Evolutionary conservation across 306 rosid species (phyloP).

Genomic region (Castanea crenata): DNA sequence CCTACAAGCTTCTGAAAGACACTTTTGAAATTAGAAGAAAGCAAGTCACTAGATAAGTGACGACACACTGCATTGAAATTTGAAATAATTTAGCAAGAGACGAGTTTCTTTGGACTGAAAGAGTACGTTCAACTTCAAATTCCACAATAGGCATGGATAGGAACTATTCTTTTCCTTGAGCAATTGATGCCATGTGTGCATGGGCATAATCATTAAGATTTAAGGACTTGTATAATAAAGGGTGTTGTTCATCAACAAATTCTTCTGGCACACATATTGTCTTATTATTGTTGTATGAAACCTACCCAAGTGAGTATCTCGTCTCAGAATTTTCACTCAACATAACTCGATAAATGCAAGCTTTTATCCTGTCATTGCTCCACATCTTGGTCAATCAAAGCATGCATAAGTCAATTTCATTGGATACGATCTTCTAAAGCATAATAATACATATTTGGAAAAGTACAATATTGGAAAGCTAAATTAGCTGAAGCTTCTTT

Average conservation of each 20-base stretch:
- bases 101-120: neutral
- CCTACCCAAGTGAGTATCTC: conserved; percentile 1
- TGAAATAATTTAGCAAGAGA: too few relatives aligned
- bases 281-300: conserved; percentile 8
- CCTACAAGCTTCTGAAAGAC: too few relatives aligned
- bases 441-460: too few relatives aligned
- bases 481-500: too few relatives aligned
- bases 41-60: too few relatives aligned
- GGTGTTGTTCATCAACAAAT: conserved; percentile 10
- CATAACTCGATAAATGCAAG: conserved; percentile 5
- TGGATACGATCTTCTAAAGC: too few relatives aligned
- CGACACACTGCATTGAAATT: too few relatives aligned
- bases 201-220: neutral
- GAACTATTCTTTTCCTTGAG: neutral
- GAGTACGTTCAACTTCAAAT: neutral
- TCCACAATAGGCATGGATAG: conserved; percentile 5
- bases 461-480: too few relatives aligned
- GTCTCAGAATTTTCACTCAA: neutral
- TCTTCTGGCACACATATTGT: neutral
- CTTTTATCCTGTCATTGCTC: conserved; percentile 17
- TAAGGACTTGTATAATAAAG: conserved; percentile 8
- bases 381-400: neutral
- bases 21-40: too few relatives aligned
- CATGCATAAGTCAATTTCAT: too few relatives aligned
- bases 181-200: neutral